These are phyloP conservation scores for Sutorius eximius DNA, from an alignment of 1,284 basidiomycete species.

Conservation along the genomic window DNA sequence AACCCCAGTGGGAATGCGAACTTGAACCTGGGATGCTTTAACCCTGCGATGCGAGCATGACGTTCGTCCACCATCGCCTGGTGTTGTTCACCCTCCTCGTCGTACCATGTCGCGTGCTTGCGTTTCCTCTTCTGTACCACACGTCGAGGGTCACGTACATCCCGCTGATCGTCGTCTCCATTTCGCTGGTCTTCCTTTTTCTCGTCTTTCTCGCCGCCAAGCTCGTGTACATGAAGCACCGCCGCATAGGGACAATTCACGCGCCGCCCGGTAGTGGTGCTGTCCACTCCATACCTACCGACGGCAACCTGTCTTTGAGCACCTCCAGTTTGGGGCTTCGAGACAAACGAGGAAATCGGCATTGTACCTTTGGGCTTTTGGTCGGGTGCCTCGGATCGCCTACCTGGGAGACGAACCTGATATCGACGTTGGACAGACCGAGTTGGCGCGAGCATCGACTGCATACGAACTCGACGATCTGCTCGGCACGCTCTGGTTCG, in stretches of 20 bases:
- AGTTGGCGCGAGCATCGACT: conserved; percentile 11
- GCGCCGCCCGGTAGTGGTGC: background rate
- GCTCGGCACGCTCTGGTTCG: conserved; percentile 6
- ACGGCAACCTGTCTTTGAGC: conserved; percentile 1
- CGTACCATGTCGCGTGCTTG: conserved; percentile 7
- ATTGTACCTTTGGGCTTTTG: conserved; percentile 15
- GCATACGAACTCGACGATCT: conserved; percentile 1
- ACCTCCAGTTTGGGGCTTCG: background rate
- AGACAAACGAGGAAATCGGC: conserved; percentile 5
- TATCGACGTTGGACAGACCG: conserved; percentile 12
- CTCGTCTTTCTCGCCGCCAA: conserved; percentile 24
- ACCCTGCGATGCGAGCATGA: conserved; percentile 7
- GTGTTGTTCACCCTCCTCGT: background rate
- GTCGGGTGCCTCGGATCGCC: conserved; percentile 35
- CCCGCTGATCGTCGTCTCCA: conserved; percentile 17
- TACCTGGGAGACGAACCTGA: conserved; percentile 27
- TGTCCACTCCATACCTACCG: background rate
- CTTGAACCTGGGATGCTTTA: conserved; percentile 4
- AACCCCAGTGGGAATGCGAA: conserved; percentile 13
- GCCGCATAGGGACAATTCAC: conserved; percentile 29
- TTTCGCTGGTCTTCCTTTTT: conserved; percentile 20
- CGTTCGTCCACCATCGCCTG: background rate
- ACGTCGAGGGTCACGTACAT: conserved; percentile 4
- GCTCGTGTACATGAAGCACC: conserved; percentile 29
- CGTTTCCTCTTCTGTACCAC: conserved; percentile 16